phyloP scores from a whole-genome alignment of 345 rosid species.

The Boechera divaricarpa region DNA sequence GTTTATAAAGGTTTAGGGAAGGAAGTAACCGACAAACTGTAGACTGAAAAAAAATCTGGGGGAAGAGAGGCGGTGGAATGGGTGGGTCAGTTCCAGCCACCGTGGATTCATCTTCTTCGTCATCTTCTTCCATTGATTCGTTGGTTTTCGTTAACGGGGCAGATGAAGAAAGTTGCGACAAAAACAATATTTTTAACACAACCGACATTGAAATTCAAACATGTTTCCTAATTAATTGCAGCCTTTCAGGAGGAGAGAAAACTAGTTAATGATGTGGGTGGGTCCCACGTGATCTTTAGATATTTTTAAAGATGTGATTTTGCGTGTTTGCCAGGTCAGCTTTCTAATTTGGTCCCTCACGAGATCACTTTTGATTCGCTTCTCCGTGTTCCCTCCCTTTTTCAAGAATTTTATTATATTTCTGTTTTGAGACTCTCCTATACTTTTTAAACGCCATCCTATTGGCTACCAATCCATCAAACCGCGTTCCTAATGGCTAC shows the following conservation, averaged over 20 bases:
- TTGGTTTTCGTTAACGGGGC: neutral
- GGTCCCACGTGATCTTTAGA: slow-evolving; percentile 38
- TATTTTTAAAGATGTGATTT: slow-evolving; percentile 20
- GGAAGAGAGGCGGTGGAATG: slow-evolving; percentile 54
- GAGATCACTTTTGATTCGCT: neutral
- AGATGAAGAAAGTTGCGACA: neutral
- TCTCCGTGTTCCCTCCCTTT: neutral
- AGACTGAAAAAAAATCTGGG: slow-evolving; percentile 43
- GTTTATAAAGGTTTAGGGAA: slow-evolving; percentile 43
- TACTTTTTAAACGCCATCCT: neutral
- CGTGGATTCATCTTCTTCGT: slow-evolving; percentile 30
- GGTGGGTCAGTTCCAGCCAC: slow-evolving; percentile 37
- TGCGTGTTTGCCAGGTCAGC: slow-evolving; percentile 40
- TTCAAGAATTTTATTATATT: neutral
- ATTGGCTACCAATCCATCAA: slow-evolving; percentile 16
- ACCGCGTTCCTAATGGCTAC: no score
- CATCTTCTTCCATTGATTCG: slow-evolving; percentile 17
- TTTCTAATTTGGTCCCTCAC: slow-evolving; percentile 22
- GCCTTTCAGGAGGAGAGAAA: slow-evolving; percentile 13
- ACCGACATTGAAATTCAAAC: slow-evolving; percentile 31
- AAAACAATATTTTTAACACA: no score
- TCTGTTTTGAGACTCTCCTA: neutral
- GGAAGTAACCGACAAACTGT: slow-evolving; percentile 59
- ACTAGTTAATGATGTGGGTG: neutral
- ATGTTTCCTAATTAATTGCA: slow-evolving; percentile 25